These are phyloP conservation scores for Alternaria longipes DNA, from an alignment of 2,329 filamentous ascomycete species.

Conservation along the genomic window DNA sequence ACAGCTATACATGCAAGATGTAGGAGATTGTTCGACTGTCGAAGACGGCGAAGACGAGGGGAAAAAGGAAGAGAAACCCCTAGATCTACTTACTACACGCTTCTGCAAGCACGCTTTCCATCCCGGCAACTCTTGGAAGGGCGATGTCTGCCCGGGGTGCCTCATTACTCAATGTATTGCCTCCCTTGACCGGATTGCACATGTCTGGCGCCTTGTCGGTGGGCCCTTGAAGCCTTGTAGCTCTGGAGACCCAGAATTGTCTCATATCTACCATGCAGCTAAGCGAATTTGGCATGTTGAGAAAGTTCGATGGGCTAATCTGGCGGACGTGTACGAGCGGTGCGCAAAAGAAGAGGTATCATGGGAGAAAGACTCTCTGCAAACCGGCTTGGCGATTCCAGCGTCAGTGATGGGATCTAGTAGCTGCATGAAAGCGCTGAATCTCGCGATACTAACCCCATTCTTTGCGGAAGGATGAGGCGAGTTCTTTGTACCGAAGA, in stretches of 20 bases:
- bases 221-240: not conserved
- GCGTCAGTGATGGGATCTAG: not conserved
- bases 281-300: slow-evolving; percentile 7
- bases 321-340: not conserved
- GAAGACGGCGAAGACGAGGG: not conserved
- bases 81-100: not conserved
- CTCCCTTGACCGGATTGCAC: slow-evolving; percentile 6
- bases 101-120: slow-evolving; percentile 3
- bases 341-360: not conserved
- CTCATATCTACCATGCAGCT: not conserved
- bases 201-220: slow-evolving; percentile 7
- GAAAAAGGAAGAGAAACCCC: not conserved
- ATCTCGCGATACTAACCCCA: not conserved
- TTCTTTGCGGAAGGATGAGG: slow-evolving; percentile 7
- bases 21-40: not conserved
- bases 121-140: not conserved
- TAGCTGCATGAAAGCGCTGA: slow-evolving; percentile 2
- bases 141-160: slow-evolving; percentile 1
- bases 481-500: not conserved
- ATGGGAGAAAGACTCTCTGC: not conserved
- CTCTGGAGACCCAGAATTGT: not conserved
- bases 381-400: not conserved
- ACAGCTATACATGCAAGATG: not conserved
- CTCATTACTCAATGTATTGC: slow-evolving; percentile 5
- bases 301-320: slow-evolving; percentile 7